Evolutionary conservation across 2,329 filamentous ascomycete species (phyloP), one percentile per base, ranked within the genome.

Genomic region (Claviceps monticola): DNA sequence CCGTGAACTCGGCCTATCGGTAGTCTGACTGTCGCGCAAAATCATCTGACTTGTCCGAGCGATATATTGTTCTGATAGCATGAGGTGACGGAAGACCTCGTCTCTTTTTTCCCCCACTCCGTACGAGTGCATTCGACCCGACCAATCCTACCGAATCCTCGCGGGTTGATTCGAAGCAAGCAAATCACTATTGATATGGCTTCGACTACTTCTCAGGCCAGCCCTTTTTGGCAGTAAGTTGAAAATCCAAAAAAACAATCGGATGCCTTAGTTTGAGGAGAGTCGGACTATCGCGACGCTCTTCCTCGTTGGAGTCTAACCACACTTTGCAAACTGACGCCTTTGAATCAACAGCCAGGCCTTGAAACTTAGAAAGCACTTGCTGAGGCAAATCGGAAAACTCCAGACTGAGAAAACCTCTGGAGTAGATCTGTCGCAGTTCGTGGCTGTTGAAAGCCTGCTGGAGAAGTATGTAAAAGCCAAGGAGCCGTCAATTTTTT

Each of bases 301-400:
- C 16, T n/a, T 3, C 38, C 4, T n/a, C 17, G 16, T 39, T 16
- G 6, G 21, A 26, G 16, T 26, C 5, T 4, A 34, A 34, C 9
- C 38, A 17, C 37, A 36, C 9, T 16, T 29, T 14, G n/a, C 41
- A 42, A n/a, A 26, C 51, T 61, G 52, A 59, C 52, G 36, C 26
- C 29, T 23, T 16, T 11, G 26, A 7, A 23, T 49, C 6, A 57
- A 47, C 56, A 75, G 73, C 52, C 58, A 66, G 49, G 71, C 71
- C 51, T 61, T 69, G 53, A 75, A 71, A 59, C 52, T 71, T 42
- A 70, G 70, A 55, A 71, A 66, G 57, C 62, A 66, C 51, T 61
- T 75, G 51, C 57, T 63, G 51, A 72, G 70, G 59, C 68, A 73
- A 54, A 59, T 74, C 41, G 67, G 72, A 26, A 68, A 67, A 56